Base-by-base conservation (phyloP, 129 eudicot genomes). In the Helichrysum umbraculigerum region DNA sequence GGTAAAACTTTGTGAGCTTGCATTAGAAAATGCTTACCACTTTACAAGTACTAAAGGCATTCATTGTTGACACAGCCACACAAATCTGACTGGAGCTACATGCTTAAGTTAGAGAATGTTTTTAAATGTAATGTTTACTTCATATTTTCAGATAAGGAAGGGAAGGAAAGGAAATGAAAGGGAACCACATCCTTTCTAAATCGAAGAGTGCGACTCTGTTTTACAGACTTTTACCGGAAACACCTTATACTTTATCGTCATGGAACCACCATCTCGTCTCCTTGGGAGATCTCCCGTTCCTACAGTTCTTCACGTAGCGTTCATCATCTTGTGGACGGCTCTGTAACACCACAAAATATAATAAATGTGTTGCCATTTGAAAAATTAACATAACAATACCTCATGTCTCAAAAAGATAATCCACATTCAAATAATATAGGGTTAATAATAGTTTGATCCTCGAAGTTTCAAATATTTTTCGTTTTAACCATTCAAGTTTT, bases 261-360 rank as follows among this genome's bases (percentile, higher is more conserved):
- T 93, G 98, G 83, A 93, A 93, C 98, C 98, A 93, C 98, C 98
- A 93, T 81, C 97, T 90, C 16, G 98, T 93, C 85, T 93, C 98
- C 86, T 93, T 93, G 0, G 98, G 98, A 76, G 97, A 93, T 81
- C 98, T 87, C 3, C 98, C 98, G 11, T 92, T 92, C 72, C 83
- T 88, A 76, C 98, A 93, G 76, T 90, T 93, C 91, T 85, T 93
- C 85, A 93, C 97, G 9, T 93, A 93, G 22, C 98, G 89, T 71
- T 90, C 97, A 66, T 93, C 92, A 72, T 93, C 98, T 10, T 89
- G 87, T 4, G 98, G 98, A 3, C 89, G 90, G 88, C 90, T 89
- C 97, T 93, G 98, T 73, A 61, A 14, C 47, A 66, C 28, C 60
- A 25, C 9, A 60, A 37, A 61, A 0, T 22, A 16, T n/a, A 10